Conservation (phyloP, 345 rosid genomes). For the Mangifera indica region DNA sequence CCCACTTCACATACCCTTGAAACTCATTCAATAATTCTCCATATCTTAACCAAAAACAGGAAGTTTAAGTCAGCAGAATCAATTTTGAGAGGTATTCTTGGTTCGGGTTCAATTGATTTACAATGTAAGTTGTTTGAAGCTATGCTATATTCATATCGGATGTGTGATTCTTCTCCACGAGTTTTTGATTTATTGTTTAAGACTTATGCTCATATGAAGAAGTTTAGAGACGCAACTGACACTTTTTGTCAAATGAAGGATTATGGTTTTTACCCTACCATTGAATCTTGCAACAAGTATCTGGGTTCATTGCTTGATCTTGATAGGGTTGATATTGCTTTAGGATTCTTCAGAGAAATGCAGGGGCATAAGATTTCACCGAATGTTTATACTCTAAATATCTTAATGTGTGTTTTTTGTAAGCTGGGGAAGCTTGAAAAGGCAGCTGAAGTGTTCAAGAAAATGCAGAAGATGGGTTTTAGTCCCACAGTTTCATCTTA, state of each 20-base stretch:
- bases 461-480: conserved; percentile 53
- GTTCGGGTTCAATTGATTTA: conserved; percentile 30
- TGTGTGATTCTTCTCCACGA: conserved; percentile 71
- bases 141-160: conserved; percentile 54
- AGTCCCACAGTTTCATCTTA: conserved; percentile 50
- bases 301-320: conserved; percentile 61
- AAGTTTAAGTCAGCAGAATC: conserved; percentile 75
- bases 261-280: conserved; percentile 61
- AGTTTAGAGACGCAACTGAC: conserved; percentile 63
- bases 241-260: conserved; percentile 60
- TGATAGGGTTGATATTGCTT: conserved; percentile 58
- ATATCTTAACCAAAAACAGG: conserved; percentile 59
- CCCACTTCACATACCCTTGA: conserved; percentile 57
- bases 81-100: conserved; percentile 40
- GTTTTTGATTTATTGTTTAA: conserved; percentile 78
- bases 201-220: conserved; percentile 65
- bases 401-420: conserved; percentile 64
- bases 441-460: conserved; percentile 51
- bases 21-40: conserved; percentile 58
- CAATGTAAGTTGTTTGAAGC: conserved; percentile 62
- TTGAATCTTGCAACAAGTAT: conserved; percentile 82
- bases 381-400: conserved; percentile 69
- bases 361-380: conserved; percentile 62
- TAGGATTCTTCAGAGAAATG: conserved; percentile 68
- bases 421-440: conserved; percentile 61